Conservation (phyloP, 2,329 filamentous ascomycete genomes). For the Penicillium polonicum region DNA sequence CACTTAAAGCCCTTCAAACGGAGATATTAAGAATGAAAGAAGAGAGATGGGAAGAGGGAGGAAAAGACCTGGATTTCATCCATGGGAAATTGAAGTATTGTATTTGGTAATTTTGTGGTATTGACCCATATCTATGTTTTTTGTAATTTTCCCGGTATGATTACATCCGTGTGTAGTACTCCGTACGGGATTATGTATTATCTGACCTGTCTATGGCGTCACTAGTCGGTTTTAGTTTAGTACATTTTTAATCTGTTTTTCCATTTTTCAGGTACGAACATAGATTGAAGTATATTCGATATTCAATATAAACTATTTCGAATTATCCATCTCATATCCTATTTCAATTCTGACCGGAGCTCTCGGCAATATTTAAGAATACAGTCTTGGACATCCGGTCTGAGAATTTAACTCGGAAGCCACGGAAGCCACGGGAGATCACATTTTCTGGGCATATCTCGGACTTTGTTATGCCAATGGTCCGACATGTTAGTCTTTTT, state of each 20-base stretch:
- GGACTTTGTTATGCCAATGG: conserved; percentile 7
- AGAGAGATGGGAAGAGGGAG: conserved; percentile 17
- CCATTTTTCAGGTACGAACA: not conserved
- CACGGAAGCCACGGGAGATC: conserved; percentile 29
- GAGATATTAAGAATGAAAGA: conserved; percentile 15
- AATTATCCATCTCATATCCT: not conserved
- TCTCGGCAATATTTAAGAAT: not conserved
- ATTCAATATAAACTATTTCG: not conserved
- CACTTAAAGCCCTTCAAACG: conserved; percentile 6
- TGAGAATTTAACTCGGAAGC: conserved; percentile 21
- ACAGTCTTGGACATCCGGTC: conserved; percentile 6
- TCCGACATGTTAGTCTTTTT: conserved; percentile 1
- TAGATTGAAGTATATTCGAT: not conserved
- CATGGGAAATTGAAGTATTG: conserved; percentile 10
- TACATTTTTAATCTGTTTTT: not conserved
- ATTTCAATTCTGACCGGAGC: not conserved
- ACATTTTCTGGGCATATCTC: conserved; percentile 12
- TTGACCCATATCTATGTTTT: conserved; percentile 23
- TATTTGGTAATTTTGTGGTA: conserved; percentile 24
- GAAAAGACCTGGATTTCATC: conserved; percentile 14
- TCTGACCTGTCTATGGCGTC: conserved; percentile 30
- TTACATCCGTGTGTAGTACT: not conserved
- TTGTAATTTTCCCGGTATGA: not conserved
- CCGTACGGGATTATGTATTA: not conserved
- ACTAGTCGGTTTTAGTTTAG: conserved; percentile 14